Evolutionary conservation across 2,329 filamentous ascomycete genomes (phyloP).

Genomic region (Alternaria brassicae): DNA sequence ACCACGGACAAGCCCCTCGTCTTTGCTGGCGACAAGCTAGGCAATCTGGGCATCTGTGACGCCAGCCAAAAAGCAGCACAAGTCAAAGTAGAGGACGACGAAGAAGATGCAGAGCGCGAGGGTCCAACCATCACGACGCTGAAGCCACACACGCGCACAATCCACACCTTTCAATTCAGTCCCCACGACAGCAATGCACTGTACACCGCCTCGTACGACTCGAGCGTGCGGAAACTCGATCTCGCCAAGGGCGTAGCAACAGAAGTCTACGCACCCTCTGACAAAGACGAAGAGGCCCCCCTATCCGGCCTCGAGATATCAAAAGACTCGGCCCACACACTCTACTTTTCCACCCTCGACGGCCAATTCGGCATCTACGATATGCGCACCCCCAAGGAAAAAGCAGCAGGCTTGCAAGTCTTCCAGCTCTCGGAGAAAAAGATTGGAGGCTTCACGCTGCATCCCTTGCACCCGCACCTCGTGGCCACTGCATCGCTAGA

Average conservation of each 20-base stretch:
- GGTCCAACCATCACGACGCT: slow-evolving; percentile 86
- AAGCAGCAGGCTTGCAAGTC: slow-evolving; percentile 62
- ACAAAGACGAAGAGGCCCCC: slow-evolving; percentile 73
- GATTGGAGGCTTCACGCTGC: slow-evolving; percentile 89
- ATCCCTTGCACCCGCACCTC: slow-evolving; percentile 80
- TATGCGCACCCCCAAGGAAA: slow-evolving; percentile 64
- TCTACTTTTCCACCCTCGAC: slow-evolving; percentile 88
- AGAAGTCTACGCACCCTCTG: slow-evolving; percentile 79
- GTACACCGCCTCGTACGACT: slow-evolving; percentile 90
- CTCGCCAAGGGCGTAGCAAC: slow-evolving; percentile 78
- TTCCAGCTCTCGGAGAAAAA: slow-evolving; percentile 89
- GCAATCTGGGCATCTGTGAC: slow-evolving; percentile 89
- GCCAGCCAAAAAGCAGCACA: slow-evolving; percentile 72
- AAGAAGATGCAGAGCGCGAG: slow-evolving; percentile 69
- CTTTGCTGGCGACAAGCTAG: slow-evolving; percentile 93
- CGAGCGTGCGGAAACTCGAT: slow-evolving; percentile 86
- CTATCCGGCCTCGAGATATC: slow-evolving; percentile 86
- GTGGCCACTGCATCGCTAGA: slow-evolving; percentile 90
- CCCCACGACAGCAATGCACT: slow-evolving; percentile 75
- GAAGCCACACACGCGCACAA: slow-evolving; percentile 88
- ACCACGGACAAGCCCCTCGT: slow-evolving; percentile 84
- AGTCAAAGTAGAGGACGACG: slow-evolving; percentile 65
- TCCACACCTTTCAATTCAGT: slow-evolving; percentile 82
- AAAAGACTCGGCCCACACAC: slow-evolving; percentile 69
- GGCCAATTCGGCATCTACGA: slow-evolving; percentile 85